Percentiles rank a stretch among this genome's conserved stretches.
These are phyloP conservation scores for Hymenochaete sp. DNA, from an alignment of 1,284 basidiomycete species.

Conservation along the genomic window DNA sequence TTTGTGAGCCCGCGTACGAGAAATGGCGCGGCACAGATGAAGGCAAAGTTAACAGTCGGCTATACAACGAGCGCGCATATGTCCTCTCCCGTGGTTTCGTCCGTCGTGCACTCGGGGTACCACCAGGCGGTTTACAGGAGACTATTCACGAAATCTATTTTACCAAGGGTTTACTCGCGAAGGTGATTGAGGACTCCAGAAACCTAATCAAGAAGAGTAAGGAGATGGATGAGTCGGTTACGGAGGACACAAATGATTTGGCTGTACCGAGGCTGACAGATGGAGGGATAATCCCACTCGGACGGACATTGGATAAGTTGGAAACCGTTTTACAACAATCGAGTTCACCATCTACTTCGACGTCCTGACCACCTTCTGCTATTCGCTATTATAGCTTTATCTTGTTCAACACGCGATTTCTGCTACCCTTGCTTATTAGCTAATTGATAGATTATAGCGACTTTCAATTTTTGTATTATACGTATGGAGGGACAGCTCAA, in stretches of 20 bases:
- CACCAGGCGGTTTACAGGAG: conserved; percentile 58
- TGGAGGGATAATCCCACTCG: conserved; percentile 75
- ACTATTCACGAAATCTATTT: conserved; percentile 77
- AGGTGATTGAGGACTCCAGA: conserved; percentile 59
- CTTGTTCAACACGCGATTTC: too few species aligned
- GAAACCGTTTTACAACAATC: conserved; percentile 31
- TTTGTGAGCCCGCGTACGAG: conserved; percentile 87
- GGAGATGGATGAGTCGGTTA: conserved; percentile 27
- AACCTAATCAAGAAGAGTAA: conserved; percentile 63
- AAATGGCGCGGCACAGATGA: conserved; percentile 85
- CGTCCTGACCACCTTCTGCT: too few species aligned
- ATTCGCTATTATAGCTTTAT: too few species aligned
- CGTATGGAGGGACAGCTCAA: neutral
- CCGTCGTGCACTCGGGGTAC: conserved; percentile 73
- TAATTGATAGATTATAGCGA: too few species aligned
- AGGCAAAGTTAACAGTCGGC: conserved; percentile 76
- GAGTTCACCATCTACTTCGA: too few species aligned
- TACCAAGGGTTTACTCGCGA: conserved; percentile 51
- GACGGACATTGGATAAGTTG: conserved; percentile 58
- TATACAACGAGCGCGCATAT: conserved; percentile 90
- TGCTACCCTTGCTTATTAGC: too few species aligned
- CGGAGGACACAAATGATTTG: conserved; percentile 41
- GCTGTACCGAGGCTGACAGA: conserved; percentile 71
- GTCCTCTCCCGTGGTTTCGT: conserved; percentile 86
- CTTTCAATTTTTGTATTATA: conserved; percentile 7